These are phyloP conservation scores for Bimuria novae-zelandiae DNA, from an alignment of 2,329 filamentous ascomycete genomes.

Conservation along the genomic window DNA sequence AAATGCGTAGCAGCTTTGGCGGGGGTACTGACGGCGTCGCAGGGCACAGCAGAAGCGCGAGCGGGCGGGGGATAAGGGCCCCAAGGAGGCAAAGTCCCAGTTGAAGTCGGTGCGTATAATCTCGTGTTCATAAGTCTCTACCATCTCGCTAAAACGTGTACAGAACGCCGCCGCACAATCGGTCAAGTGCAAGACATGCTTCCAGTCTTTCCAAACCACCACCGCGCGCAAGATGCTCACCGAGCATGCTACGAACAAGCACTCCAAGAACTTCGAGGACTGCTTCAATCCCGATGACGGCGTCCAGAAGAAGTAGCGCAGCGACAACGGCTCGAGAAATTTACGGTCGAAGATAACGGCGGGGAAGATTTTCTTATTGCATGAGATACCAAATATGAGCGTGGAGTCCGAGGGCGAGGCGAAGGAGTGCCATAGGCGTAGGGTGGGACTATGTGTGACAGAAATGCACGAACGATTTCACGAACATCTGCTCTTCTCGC, in stretches of 20 bases:
- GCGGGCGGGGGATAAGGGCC: constrained; percentile 34
- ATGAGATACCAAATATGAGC: constrained; percentile 20
- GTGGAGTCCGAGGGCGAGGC: constrained; percentile 3
- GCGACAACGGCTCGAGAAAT: not conserved
- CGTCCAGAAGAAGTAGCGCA: constrained; percentile 20
- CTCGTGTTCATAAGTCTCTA: not conserved
- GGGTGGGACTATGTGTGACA: constrained; percentile 7
- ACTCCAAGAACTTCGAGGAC: constrained; percentile 71
- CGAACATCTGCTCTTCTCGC: not conserved
- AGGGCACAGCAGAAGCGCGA: constrained; percentile 48
- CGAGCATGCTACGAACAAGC: constrained; percentile 76
- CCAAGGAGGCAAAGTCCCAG: constrained; percentile 42
- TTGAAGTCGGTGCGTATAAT: constrained; percentile 39
- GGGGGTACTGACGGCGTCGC: constrained; percentile 22
- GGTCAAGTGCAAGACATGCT: constrained; percentile 78
- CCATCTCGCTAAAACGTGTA: not conserved
- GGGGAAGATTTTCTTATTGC: constrained; percentile 8
- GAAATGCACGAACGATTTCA: constrained; percentile 14
- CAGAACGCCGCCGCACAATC: constrained; percentile 75
- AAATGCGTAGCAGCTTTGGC: not conserved
- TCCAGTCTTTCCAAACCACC: constrained; percentile 78
- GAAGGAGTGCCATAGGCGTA: not conserved
- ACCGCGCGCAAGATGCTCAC: constrained; percentile 72
- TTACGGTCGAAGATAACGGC: not conserved
- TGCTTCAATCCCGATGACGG: constrained; percentile 62